phyloP scores from a whole-genome alignment of 768 basidiomycete genomes.

The Sistotremastrum suecicum region DNA sequence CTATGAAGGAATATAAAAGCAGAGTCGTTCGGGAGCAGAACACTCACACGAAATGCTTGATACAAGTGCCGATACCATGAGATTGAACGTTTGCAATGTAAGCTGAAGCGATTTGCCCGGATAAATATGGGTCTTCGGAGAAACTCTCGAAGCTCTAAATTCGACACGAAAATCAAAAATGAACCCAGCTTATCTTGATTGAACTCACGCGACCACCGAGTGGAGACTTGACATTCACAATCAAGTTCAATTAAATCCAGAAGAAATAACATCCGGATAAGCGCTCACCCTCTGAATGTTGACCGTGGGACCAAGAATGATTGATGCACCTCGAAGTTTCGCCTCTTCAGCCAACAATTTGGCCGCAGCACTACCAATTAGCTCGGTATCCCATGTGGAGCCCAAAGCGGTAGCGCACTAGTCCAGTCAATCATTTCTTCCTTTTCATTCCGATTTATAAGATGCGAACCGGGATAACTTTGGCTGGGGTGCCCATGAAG shows the following conservation, averaged over 20 bases:
- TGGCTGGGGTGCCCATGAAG: constrained; percentile 71
- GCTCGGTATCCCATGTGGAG: constrained; percentile 56
- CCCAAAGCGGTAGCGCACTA: constrained; percentile 59
- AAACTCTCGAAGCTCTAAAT: constrained; percentile 60
- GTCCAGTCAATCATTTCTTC: background rate
- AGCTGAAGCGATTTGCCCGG: constrained; percentile 53
- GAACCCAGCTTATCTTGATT: background rate
- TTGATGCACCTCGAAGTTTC: constrained; percentile 51
- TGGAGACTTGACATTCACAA: constrained; percentile 32
- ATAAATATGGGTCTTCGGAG: constrained; percentile 65
- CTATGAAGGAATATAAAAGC: constrained; percentile 15
- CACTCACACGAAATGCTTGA: constrained; percentile 72
- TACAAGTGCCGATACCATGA: constrained; percentile 59
- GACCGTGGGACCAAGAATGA: constrained; percentile 68
- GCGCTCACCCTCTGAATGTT: constrained; percentile 62
- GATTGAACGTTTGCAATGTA: constrained; percentile 69
- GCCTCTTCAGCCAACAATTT: constrained; percentile 63
- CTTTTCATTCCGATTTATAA: too few relatives aligned
- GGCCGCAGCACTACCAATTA: constrained; percentile 46
- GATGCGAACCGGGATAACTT: constrained; percentile 45
- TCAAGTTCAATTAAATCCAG: background rate
- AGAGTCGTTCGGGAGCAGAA: too few relatives aligned
- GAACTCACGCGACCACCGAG: constrained; percentile 48
- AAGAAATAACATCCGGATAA: background rate
- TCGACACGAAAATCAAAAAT: background rate